These are phyloP conservation scores for barrel medic (Medicago truncatula) DNA, from an alignment of 306 rosid genomes.

Conservation along the genomic window DNA sequence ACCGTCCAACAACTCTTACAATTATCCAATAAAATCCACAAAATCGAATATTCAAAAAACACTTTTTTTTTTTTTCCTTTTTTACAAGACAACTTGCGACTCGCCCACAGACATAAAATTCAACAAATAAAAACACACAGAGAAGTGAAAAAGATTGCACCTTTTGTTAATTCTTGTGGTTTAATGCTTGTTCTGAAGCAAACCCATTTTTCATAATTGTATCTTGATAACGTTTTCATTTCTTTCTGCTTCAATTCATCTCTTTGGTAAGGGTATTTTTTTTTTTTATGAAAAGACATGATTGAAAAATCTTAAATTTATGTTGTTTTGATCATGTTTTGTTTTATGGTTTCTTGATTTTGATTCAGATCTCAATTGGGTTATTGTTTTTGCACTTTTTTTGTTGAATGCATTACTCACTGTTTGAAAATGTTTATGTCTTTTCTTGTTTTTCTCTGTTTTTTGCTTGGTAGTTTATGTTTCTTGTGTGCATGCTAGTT, in stretches of 20 bases:
- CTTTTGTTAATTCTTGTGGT: constrained; percentile 5
- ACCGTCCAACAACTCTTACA: neutral
- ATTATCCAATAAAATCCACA: constrained; percentile 16
- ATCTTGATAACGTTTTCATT: neutral
- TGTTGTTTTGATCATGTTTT: constrained; percentile 24
- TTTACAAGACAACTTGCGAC: constrained; percentile 12
- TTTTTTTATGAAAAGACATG: constrained; percentile 17
- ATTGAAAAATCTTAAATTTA: neutral
- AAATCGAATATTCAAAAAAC: neutral
- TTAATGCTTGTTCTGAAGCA: constrained; percentile 32
- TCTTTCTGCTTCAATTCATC: constrained; percentile 26
- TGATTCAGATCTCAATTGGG: constrained; percentile 41
- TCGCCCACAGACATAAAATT: constrained; percentile 31
- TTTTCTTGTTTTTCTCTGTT: constrained; percentile 4
- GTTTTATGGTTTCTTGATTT: constrained; percentile 12
- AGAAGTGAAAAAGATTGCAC: constrained; percentile 35
- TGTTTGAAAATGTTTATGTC: neutral
- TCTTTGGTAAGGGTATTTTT: constrained; percentile 38
- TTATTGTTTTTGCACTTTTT: constrained; percentile 34
- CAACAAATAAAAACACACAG: neutral
- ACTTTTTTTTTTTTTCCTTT: neutral
- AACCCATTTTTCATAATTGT: constrained; percentile 31
- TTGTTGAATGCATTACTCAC: constrained; percentile 39
- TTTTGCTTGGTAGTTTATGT: constrained; percentile 14
- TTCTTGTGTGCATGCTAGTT: constrained; percentile 21